A percentile compares a stretch with the other conserved stretches of the same genome.
Evolutionary conservation across 2,329 filamentous ascomycete genomes (phyloP).

Genomic region (Helotiales sp.): DNA sequence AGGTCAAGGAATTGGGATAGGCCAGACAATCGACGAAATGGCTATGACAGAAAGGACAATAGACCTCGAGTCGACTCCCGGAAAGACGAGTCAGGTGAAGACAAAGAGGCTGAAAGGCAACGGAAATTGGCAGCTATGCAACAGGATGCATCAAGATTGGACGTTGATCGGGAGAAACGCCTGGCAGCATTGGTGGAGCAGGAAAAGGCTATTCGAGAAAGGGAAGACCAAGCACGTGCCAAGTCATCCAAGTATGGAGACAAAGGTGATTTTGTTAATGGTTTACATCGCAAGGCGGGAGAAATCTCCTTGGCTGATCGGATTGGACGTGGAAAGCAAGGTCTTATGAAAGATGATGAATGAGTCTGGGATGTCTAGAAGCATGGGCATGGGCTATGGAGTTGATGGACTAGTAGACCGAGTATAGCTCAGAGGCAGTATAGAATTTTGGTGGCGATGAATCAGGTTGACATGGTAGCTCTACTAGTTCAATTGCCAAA

Average conservation of each 20-base stretch:
- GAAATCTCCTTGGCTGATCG: slow-evolving; percentile 53
- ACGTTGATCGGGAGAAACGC: slow-evolving; percentile 67
- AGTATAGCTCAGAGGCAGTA: too few relatives aligned
- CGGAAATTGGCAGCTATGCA: slow-evolving; percentile 74
- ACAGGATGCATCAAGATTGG: slow-evolving; percentile 66
- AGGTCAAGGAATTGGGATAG: too few relatives aligned
- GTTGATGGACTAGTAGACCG: background rate
- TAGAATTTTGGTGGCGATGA: too few relatives aligned
- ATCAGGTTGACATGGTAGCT: too few relatives aligned
- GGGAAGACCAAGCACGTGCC: slow-evolving; percentile 63
- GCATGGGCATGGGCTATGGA: background rate
- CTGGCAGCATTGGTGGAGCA: slow-evolving; percentile 65
- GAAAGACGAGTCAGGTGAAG: slow-evolving; percentile 24
- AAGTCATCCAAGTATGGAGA: slow-evolving; percentile 61
- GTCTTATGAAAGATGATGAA: slow-evolving; percentile 46
- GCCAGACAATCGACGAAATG: background rate
- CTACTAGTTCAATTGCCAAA: too few relatives aligned
- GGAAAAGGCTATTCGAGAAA: slow-evolving; percentile 64
- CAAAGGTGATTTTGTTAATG: slow-evolving; percentile 63
- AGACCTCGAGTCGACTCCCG: slow-evolving; percentile 22
- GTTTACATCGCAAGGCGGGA: slow-evolving; percentile 59
- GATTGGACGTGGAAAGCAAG: slow-evolving; percentile 49
- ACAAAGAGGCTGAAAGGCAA: slow-evolving; percentile 57
- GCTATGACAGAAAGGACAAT: slow-evolving; percentile 30
- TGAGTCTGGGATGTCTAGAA: slow-evolving; percentile 1